phyloP scores from a whole-genome alignment of 305 asterid species.

The Rubia peregrina region DNA sequence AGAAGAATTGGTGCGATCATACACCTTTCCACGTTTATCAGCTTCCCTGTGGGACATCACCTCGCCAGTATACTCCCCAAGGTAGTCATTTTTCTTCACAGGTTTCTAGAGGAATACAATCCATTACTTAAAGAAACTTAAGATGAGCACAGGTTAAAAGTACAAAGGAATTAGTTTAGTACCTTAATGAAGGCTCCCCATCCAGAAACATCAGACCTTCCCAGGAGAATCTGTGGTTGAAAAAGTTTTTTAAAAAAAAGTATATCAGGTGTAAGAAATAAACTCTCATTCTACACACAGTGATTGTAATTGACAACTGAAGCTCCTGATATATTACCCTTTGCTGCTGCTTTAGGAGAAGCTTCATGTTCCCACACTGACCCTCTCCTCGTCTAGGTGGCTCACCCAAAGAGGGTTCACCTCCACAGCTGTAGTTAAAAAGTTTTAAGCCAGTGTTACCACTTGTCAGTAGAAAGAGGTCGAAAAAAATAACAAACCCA shows the following conservation, averaged over 20 bases:
- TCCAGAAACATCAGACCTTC: constrained; percentile 91
- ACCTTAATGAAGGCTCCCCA: constrained; percentile 99
- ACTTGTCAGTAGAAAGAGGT: not conserved
- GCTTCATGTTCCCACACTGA: constrained; percentile 97
- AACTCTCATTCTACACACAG: not conserved
- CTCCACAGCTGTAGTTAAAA: constrained; percentile 76
- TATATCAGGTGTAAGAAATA: constrained; percentile 11
- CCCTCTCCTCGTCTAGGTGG: constrained; percentile 88
- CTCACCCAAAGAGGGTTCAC: constrained; percentile 60
- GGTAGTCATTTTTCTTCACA: constrained; percentile 87
- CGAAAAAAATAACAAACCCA: not conserved
- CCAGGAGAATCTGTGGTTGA: constrained; percentile 59
- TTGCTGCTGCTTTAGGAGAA: constrained; percentile 91
- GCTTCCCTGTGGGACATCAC: constrained; percentile 96
- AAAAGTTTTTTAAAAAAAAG: constrained; percentile 4
- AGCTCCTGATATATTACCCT: constrained; percentile 43
- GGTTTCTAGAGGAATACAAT: constrained; percentile 41
- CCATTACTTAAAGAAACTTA: constrained; percentile 12
- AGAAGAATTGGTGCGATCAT: constrained; percentile 90
- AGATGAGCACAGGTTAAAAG: not conserved
- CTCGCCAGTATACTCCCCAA: constrained; percentile 98
- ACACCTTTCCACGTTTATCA: constrained; percentile 96
- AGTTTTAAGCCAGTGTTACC: not conserved
- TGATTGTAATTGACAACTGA: not conserved
- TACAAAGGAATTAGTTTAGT: not conserved